A percentile compares a stretch with the other conserved stretches of the same genome.
Evolutionary conservation across 176 grass and related monocot species (phyloP).

Genomic region (Oryza punctata): DNA sequence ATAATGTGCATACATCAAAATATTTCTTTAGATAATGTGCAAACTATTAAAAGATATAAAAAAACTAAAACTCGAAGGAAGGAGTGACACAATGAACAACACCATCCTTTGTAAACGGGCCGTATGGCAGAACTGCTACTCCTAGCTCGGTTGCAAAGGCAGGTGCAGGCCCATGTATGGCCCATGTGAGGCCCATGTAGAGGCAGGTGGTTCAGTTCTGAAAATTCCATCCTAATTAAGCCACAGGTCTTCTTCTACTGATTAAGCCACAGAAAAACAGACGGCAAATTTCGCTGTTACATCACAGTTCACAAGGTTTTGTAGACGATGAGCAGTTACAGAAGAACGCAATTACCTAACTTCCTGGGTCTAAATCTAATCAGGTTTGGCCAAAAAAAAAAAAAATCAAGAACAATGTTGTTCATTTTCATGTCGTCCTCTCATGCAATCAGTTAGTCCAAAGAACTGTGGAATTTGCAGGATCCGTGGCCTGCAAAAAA

Average conservation of each 20-base stretch:
- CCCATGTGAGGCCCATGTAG: too few species aligned
- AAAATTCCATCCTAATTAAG: too few species aligned
- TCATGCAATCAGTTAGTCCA: constrained; percentile 8
- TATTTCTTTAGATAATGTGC: neutral
- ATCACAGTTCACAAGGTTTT: neutral
- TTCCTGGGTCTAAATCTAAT: neutral
- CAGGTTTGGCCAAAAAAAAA: neutral
- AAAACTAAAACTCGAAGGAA: neutral
- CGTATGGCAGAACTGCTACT: too few species aligned
- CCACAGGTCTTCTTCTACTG: neutral
- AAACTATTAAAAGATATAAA: neutral
- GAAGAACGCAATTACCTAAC: neutral
- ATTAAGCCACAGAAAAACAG: neutral
- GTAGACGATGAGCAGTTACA: neutral
- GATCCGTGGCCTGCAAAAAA: constrained; percentile 61
- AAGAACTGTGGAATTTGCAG: constrained; percentile 61
- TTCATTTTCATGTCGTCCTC: neutral
- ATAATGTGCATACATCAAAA: too few species aligned
- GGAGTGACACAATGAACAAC: neutral
- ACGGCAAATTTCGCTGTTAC: neutral
- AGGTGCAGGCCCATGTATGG: too few species aligned
- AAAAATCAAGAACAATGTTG: neutral
- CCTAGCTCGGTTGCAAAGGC: too few species aligned
- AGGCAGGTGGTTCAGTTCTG: too few species aligned
- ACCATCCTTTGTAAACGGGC: neutral